A percentile compares a stretch with the other conserved stretches of the same genome.
These are phyloP conservation scores for Pseudogymnoascus pannorum DNA, from an alignment of 2,329 filamentous ascomycete species.

Conservation along the genomic window DNA sequence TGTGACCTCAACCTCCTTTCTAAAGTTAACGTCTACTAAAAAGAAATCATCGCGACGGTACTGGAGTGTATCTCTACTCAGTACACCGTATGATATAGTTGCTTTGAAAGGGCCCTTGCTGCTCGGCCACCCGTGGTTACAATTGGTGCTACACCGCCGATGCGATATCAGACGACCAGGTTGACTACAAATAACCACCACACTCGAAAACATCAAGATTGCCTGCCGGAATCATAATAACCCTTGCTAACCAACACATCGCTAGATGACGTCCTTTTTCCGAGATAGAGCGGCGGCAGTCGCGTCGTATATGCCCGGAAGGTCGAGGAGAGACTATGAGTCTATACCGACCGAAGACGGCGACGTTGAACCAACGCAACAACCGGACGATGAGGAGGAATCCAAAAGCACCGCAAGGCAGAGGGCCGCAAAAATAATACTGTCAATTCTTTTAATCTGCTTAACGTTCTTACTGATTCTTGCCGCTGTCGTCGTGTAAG, in stretches of 20 bases:
- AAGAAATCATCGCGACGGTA: not conserved
- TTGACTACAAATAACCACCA: not conserved
- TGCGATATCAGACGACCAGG: slow-evolving; percentile 1
- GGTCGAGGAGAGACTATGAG: not conserved
- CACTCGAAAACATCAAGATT: not conserved
- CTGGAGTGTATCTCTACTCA: not conserved
- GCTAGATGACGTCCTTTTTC: not conserved
- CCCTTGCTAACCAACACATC: not conserved
- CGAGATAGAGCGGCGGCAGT: not conserved
- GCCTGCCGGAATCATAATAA: not conserved
- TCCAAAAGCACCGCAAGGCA: not conserved
- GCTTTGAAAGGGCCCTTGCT: not conserved
- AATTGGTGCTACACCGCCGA: not conserved
- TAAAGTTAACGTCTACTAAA: not conserved
- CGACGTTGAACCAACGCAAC: not conserved
- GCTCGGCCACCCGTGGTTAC: not conserved
- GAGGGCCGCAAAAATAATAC: not conserved
- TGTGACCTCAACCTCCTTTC: not conserved
- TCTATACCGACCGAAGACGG: not conserved
- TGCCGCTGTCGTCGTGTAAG: not conserved
- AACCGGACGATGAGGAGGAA: not conserved
- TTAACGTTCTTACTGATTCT: not conserved
- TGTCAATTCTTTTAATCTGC: not conserved
- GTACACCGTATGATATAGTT: not conserved
- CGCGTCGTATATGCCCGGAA: not conserved